phyloP scores from a whole-genome alignment of 306 rosid species.

The Lathyrus sativus region DNA sequence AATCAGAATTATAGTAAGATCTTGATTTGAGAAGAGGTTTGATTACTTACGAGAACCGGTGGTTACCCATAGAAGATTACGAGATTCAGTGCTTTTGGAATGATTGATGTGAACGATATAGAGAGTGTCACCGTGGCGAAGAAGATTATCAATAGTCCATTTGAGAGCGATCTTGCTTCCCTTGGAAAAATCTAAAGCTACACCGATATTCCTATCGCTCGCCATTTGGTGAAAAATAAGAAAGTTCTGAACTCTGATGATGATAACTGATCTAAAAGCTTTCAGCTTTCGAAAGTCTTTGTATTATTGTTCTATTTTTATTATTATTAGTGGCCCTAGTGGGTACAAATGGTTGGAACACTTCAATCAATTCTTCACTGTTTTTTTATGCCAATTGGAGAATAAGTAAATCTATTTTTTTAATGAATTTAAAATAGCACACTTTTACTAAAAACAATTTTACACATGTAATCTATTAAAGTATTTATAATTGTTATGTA shows the following conservation, averaged over 20 bases:
- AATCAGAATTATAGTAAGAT: slow-evolving; percentile 7
- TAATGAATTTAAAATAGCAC: no score
- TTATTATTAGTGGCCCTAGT: background rate
- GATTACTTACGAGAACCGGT: slow-evolving; percentile 54
- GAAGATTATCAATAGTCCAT: slow-evolving; percentile 52
- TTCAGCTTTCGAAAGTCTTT: background rate
- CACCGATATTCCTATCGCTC: slow-evolving; percentile 46
- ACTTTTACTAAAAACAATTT: no score
- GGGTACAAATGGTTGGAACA: background rate
- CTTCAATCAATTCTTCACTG: background rate
- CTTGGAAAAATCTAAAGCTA: slow-evolving; percentile 57
- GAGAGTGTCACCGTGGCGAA: slow-evolving; percentile 47
- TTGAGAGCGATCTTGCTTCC: slow-evolving; percentile 62
- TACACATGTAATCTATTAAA: no score
- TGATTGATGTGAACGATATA: slow-evolving; percentile 45
- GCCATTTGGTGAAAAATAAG: slow-evolving; percentile 29
- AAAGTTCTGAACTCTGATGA: background rate
- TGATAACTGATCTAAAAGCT: background rate
- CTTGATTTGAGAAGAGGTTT: background rate
- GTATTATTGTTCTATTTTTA: background rate
- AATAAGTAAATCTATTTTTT: no score
- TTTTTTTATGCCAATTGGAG: background rate
- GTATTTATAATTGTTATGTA: no score
- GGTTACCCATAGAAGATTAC: slow-evolving; percentile 48
- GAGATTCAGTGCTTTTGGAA: slow-evolving; percentile 30